Evolutionary conservation across 495 filamentous ascomycete species (phyloP).

Genomic region (Mytilinidion resinicola): DNA sequence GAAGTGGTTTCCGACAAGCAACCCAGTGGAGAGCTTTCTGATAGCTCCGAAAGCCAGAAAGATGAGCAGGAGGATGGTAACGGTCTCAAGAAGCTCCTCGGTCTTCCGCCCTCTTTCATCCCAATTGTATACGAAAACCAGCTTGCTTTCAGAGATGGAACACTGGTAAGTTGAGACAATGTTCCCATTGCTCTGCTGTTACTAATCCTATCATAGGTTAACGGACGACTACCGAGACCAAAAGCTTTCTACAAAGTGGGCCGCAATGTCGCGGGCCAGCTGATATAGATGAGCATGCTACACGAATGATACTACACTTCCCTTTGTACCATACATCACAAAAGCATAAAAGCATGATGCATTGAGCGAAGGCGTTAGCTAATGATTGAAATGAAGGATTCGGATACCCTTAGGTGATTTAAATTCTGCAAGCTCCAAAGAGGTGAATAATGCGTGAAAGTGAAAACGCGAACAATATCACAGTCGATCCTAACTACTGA

Average conservation of each 20-base stretch:
- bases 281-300: neutral
- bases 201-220: conserved; percentile 1
- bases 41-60: neutral
- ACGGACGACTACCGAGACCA: conserved; percentile 10
- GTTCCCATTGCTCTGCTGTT: neutral
- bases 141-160: conserved; percentile 29
- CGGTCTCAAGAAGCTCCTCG: conserved; percentile 19
- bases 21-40: no score
- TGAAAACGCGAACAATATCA: no score
- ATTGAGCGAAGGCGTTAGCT: no score
- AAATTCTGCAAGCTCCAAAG: no score
- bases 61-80: neutral
- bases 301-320: no score
- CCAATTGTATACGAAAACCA: conserved; percentile 15
- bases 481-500: no score
- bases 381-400: no score
- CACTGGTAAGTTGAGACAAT: conserved; percentile 6
- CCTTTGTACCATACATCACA: no score
- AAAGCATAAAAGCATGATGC: no score
- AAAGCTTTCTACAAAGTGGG: conserved; percentile 15
- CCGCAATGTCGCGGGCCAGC: neutral
- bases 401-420: no score
- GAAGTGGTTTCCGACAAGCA: neutral
- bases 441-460: no score
- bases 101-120: conserved; percentile 21